These are phyloP conservation scores for Cunninghamia lanceolata DNA, from an alignment of 75 land plant genomes.

Conservation along the genomic window DNA sequence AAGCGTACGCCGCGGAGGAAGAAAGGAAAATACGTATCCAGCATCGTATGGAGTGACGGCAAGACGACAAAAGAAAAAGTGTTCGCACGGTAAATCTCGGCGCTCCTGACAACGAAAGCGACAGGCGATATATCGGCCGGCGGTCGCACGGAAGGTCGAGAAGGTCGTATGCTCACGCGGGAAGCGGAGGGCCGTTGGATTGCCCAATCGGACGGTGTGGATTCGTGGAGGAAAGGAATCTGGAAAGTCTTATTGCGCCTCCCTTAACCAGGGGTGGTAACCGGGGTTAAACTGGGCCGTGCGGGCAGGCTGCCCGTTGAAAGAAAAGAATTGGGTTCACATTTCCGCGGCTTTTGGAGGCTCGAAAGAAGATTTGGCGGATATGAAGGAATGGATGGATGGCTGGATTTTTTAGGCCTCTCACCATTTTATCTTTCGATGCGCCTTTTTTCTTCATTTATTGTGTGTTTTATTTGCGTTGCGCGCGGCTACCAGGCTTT, in stretches of 20 bases:
- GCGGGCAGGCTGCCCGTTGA: slow-evolving; percentile 6
- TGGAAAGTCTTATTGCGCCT: background rate
- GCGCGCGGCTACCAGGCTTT: slow-evolving; percentile 15
- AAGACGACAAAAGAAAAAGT: background rate
- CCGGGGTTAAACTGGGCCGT: background rate
- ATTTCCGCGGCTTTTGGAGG: slow-evolving; percentile 11
- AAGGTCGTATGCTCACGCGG: background rate
- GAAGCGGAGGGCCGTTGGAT: background rate
- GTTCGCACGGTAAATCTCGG: slow-evolving; percentile 5
- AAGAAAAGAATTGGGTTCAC: background rate
- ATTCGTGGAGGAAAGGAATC: slow-evolving; percentile 4
- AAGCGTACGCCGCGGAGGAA: background rate
- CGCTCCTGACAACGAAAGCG: background rate
- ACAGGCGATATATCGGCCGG: background rate
- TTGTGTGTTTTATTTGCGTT: background rate
- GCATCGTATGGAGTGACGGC: background rate
- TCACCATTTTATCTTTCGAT: background rate
- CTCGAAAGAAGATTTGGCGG: background rate
- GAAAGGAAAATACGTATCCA: background rate
- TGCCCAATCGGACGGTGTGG: background rate
- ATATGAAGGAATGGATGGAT: background rate
- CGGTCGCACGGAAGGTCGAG: slow-evolving; percentile 8
- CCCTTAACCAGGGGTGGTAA: background rate
- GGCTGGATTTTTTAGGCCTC: background rate
- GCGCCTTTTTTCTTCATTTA: background rate